These are phyloP conservation scores for Lodderomyces jiufengensis DNA, from an alignment of 1,139 yeast genomes.

Conservation along the genomic window DNA sequence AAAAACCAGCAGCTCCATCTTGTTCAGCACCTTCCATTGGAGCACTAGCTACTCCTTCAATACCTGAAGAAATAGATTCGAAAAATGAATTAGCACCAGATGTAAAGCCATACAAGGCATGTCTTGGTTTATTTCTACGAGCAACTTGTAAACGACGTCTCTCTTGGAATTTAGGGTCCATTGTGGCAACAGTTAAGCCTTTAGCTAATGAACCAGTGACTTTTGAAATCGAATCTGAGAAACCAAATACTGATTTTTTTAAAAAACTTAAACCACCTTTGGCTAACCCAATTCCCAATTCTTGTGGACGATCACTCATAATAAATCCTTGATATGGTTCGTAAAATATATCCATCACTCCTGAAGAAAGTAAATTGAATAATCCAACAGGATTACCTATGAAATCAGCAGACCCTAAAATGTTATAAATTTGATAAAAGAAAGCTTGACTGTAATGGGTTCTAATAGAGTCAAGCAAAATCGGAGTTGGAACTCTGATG, in stretches of 20 bases:
- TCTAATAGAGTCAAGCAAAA: constrained; percentile 64
- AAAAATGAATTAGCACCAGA: constrained; percentile 87
- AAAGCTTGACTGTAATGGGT: constrained; percentile 93
- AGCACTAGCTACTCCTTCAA: constrained; percentile 84
- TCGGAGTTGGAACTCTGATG: constrained; percentile 79
- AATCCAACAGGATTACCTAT: constrained; percentile 96
- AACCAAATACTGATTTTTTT: constrained; percentile 91
- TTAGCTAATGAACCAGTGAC: constrained; percentile 93
- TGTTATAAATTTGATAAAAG: constrained; percentile 86
- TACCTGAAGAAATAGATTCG: constrained; percentile 83
- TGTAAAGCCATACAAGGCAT: constrained; percentile 84
- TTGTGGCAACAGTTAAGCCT: constrained; percentile 86
- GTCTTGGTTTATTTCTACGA: constrained; percentile 76
- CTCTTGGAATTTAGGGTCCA: constrained; percentile 83
- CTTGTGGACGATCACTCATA: constrained; percentile 93
- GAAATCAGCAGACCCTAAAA: constrained; percentile 93
- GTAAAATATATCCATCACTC: constrained; percentile 92
- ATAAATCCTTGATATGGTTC: constrained; percentile 97
- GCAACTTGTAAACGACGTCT: constrained; percentile 63
- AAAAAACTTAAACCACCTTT: constrained; percentile 93
- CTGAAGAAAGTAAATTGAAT: constrained; percentile 88
- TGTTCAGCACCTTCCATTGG: constrained; percentile 85
- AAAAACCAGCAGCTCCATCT: constrained; percentile 88
- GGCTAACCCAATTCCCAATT: constrained; percentile 90
- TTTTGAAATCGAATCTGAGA: constrained; percentile 89